A percentile compares a stretch with the other conserved stretches of the same genome.
Evolutionary conservation across 129 eudicot species (phyloP).

Genomic region (Pulicaria dysenterica): DNA sequence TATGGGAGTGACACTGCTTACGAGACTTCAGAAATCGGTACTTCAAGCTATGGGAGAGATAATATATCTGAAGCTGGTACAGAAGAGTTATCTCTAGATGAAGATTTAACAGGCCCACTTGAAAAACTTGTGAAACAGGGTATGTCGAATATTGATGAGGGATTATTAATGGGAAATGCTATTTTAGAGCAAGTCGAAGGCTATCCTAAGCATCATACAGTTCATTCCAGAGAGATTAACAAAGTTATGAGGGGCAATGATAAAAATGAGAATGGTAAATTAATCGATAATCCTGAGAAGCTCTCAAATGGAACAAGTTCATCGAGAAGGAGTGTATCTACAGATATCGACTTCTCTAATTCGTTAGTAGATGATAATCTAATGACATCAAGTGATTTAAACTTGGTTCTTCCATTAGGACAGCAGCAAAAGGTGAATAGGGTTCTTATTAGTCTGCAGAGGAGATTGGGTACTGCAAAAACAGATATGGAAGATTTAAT

Average conservation of each 20-base stretch:
- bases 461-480: constrained; percentile 84
- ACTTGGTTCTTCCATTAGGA: constrained; percentile 66
- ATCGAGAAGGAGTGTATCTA: constrained; percentile 50
- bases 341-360: constrained; percentile 56
- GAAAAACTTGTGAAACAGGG: constrained; percentile 81
- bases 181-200: constrained; percentile 85
- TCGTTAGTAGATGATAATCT: constrained; percentile 40
- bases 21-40: constrained; percentile 86
- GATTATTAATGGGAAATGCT: constrained; percentile 90
- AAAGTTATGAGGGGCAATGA: constrained; percentile 23
- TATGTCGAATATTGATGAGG: constrained; percentile 91
- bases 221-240: constrained; percentile 43
- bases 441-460: constrained; percentile 73
- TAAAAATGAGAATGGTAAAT: constrained; percentile 53
- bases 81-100: constrained; percentile 76
- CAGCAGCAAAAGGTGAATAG: constrained; percentile 76
- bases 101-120: constrained; percentile 62
- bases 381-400: constrained; percentile 41
- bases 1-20: constrained; percentile 95
- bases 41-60: constrained; percentile 81
- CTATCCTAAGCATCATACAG: constrained; percentile 57
- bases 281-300: constrained; percentile 49
- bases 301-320: constrained; percentile 63
- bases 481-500: constrained; percentile 98
- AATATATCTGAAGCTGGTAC: constrained; percentile 75